Percentiles rank a stretch among this genome's conserved stretches.
Conservation (phyloP, 23 red algal species). For the Cyanidiococcus yangmingshanensis region DNA sequence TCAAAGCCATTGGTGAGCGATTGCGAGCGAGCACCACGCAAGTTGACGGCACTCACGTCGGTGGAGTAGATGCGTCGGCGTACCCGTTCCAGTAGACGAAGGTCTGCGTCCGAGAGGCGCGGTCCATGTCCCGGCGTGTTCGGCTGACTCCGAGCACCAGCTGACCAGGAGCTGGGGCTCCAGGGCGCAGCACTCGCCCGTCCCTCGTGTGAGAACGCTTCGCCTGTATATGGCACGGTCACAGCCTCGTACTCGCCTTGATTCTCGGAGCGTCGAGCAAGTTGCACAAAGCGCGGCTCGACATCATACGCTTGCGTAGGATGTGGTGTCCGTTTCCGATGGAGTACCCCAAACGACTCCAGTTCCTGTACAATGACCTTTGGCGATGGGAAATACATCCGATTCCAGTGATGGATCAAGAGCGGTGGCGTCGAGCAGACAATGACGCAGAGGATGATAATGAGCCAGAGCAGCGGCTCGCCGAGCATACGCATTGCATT, state of each 20-base stretch:
- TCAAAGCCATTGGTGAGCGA: too few relatives aligned
- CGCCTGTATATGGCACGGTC: neutral
- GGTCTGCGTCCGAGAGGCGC: neutral
- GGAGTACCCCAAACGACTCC: neutral
- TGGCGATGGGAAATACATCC: constrained; percentile 16
- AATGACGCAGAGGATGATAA: constrained; percentile 2
- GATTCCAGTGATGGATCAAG: constrained; percentile 19
- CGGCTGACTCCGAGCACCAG: neutral
- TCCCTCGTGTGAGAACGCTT: neutral
- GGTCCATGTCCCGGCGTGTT: neutral
- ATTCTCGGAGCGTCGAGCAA: neutral
- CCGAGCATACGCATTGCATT: neutral
- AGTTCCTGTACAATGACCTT: constrained; percentile 17
- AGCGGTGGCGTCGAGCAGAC: constrained; percentile 5
- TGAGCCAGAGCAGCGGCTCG: constrained; percentile 18
- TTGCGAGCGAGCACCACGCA: neutral
- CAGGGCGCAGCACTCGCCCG: neutral
- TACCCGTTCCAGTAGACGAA: neutral
- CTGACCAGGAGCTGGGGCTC: neutral
- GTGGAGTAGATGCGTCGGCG: constrained; percentile 13
- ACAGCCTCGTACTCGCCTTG: neutral
- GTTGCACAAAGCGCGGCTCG: constrained; percentile 10
- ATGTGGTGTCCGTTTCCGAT: constrained; percentile 9
- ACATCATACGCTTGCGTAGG: neutral
- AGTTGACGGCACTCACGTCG: constrained; percentile 4